Evolutionary conservation across 306 rosid genomes (phyloP), one percentile per base, ranked within the genome.

Genomic region (Rosa rugosa): DNA sequence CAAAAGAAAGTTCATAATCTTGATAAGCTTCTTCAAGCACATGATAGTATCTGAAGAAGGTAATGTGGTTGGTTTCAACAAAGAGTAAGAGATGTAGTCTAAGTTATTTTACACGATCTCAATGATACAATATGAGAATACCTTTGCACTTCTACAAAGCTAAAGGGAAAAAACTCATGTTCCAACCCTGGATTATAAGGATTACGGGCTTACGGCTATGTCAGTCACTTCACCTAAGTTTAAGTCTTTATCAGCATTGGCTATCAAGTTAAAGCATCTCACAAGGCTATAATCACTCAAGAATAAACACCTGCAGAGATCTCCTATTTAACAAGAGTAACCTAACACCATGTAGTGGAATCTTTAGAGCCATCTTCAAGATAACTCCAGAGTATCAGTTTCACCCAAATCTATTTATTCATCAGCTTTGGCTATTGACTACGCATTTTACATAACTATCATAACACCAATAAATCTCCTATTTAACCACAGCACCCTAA

Each of bases 191-290:
- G 10, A 73, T 38, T 11, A 16, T 51, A 36, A 11, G 50, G 41
- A 6, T n/a, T 9, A 42, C 16, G 42, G 50, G 41, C 3, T n/a
- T 9, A 42, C 16, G 42, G 16, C 54, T 59, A 57, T 8, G 56
- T 31, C 38, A 23, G 78, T 75, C 23, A 22, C 40, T 74, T 40
- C 2, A 18, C 59, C 41, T 41, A 56, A 3, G 68, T 42, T 25
- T 75, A 70, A 47, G 31, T 75, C 56, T 44, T 62, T 69, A 60
- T 62, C 22, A 62, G 20, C 31, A 13, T 34, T 60, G n/a, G 4
- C 44, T 57, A 25, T 75, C 78, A 75, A n/a, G 46, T 22, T 75
- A 42, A 62, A 45, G 45, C 10, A 46, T 46, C 56, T 51, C 60
- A 18, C 36, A 72, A 20, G 34, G 76, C 46, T 50, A 51, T 51